These are phyloP conservation scores for Nigrospora oryzae DNA, from an alignment of 2,329 filamentous ascomycete genomes.

Conservation along the genomic window DNA sequence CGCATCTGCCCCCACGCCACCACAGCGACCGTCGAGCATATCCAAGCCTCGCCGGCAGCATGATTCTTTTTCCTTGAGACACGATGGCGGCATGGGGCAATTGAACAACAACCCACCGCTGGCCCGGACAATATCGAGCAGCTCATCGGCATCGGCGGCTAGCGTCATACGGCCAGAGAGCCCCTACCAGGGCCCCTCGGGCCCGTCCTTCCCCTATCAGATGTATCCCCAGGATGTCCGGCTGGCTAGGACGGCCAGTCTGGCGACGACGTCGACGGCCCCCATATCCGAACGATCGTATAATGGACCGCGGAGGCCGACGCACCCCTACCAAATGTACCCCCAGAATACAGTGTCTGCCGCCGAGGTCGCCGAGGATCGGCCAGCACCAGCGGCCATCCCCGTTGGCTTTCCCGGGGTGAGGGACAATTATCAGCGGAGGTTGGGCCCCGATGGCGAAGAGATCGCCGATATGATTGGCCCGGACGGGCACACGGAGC, in stretches of 20 bases:
- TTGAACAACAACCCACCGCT: slow-evolving; percentile 9
- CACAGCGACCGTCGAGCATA: slow-evolving; percentile 42
- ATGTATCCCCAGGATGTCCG: slow-evolving; percentile 71
- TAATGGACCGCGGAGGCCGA: slow-evolving; percentile 54
- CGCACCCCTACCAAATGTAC: slow-evolving; percentile 83
- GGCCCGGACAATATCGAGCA: slow-evolving; percentile 19
- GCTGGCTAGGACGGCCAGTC: slow-evolving; percentile 44
- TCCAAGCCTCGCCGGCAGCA: slow-evolving; percentile 41
- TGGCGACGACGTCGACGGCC: slow-evolving; percentile 63
- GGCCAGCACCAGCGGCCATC: slow-evolving; percentile 32
- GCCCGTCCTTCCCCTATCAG: slow-evolving; percentile 75
- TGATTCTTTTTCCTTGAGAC: slow-evolving; percentile 42
- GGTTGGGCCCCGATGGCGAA: slow-evolving; percentile 72
- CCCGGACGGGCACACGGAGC: slow-evolving; percentile 80
- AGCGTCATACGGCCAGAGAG: slow-evolving; percentile 33
- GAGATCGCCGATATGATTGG: slow-evolving; percentile 83
- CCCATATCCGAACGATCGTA: slow-evolving; percentile 50
- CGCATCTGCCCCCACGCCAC: slow-evolving; percentile 4
- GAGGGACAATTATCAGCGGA: slow-evolving; percentile 59
- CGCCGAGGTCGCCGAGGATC: slow-evolving; percentile 32
- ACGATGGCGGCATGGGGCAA: slow-evolving; percentile 36
- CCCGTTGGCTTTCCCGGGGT: slow-evolving; percentile 69
- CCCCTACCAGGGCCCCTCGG: slow-evolving; percentile 61
- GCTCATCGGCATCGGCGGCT: slow-evolving; percentile 27
- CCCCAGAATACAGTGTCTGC: slow-evolving; percentile 63